These are phyloP conservation scores for Ploettnerulaceae sp. DNA, from an alignment of 2,329 filamentous ascomycete species.

Conservation along the genomic window DNA sequence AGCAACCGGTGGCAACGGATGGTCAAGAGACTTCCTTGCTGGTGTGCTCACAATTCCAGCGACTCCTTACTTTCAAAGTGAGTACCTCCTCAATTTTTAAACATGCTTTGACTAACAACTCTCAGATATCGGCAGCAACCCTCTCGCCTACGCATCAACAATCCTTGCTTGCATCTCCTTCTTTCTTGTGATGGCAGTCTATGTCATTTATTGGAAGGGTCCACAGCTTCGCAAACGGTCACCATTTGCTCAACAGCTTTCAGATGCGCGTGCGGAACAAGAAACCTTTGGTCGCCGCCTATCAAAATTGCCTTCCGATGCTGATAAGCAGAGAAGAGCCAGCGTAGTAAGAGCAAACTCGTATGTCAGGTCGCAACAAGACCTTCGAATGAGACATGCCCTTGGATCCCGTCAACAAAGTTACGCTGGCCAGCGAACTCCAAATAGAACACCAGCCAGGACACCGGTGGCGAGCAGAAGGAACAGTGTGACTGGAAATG, in stretches of 20 bases:
- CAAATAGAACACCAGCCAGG: slow-evolving; percentile 10
- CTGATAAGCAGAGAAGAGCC: neutral
- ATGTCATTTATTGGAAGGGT: slow-evolving; percentile 63
- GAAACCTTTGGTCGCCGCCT: slow-evolving; percentile 9
- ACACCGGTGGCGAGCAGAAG: slow-evolving; percentile 10
- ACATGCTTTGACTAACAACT: neutral
- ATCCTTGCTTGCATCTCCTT: slow-evolving; percentile 59
- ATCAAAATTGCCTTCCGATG: slow-evolving; percentile 15
- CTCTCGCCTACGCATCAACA: slow-evolving; percentile 55
- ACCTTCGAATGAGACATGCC: slow-evolving; percentile 22
- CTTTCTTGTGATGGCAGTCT: slow-evolving; percentile 57
- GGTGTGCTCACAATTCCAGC: slow-evolving; percentile 66
- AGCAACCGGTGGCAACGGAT: slow-evolving; percentile 72
- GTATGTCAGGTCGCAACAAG: slow-evolving; percentile 26
- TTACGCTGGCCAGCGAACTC: slow-evolving; percentile 14
- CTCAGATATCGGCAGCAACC: slow-evolving; percentile 48
- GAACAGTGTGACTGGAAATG: too few species aligned
- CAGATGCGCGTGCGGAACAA: slow-evolving; percentile 31
- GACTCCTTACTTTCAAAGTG: slow-evolving; percentile 54
- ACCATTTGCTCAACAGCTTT: slow-evolving; percentile 60
- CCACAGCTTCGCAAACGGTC: slow-evolving; percentile 55
- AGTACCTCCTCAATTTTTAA: slow-evolving; percentile 6
- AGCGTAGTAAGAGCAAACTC: slow-evolving; percentile 20
- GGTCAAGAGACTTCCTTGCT: slow-evolving; percentile 67
- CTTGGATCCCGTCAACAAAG: slow-evolving; percentile 24